Percentiles rank a stretch among this genome's conserved stretches.
Conservation (phyloP, 176 grass and related monocot genomes). For the Alloteropsis semialata region DNA sequence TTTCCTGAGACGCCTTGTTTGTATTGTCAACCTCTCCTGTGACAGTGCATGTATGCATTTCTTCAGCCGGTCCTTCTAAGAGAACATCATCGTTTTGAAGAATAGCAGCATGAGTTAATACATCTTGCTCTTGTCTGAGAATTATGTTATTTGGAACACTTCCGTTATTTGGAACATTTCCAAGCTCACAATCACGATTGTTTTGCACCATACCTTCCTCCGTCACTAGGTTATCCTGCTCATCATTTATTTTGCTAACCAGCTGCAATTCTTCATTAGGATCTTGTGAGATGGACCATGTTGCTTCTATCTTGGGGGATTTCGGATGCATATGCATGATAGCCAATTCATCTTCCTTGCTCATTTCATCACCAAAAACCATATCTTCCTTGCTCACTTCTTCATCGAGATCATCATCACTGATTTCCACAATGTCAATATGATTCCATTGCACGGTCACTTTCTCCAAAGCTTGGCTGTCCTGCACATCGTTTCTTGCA, state of each 20-base stretch:
- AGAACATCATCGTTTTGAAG: not conserved
- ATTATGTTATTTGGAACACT: not conserved
- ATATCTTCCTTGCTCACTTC: not conserved
- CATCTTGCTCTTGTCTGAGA: not conserved
- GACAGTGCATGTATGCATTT: not conserved
- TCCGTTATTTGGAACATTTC: not conserved
- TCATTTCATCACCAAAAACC: not conserved
- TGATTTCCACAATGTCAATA: not conserved
- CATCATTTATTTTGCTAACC: not conserved
- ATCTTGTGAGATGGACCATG: not conserved
- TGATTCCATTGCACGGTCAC: not conserved
- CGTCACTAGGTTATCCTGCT: not conserved
- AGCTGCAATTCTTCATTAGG: not conserved
- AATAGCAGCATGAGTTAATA: not conserved
- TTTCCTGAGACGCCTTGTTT: not conserved
- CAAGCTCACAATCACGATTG: not conserved
- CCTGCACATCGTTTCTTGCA: not conserved
- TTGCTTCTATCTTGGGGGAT: not conserved
- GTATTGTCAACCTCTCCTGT: not conserved
- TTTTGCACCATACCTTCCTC: not conserved
- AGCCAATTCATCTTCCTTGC: not conserved
- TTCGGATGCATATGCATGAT: conserved; percentile 12
- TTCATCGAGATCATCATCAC: conserved; percentile 9
- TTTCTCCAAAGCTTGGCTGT: not conserved
- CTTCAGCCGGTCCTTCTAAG: not conserved